Percentiles rank a stretch among this genome's conserved stretches.
Conservation (phyloP, 192 early-diverging fungal species). For the Phycomyces nitens region DNA sequence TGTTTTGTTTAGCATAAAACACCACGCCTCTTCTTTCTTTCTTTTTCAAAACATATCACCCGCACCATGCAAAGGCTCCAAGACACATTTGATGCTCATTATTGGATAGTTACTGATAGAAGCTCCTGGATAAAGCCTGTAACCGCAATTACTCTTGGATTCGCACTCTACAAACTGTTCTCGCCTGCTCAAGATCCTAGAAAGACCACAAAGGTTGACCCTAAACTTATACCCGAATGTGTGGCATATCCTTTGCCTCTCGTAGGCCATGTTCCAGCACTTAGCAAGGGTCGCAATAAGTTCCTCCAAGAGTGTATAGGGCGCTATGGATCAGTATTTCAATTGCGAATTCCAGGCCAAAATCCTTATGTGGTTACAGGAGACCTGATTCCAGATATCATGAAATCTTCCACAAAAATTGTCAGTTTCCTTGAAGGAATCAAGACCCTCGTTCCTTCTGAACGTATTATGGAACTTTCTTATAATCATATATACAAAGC, state of each 20-base stretch:
- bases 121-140: no score
- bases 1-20: no score
- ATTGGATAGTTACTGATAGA: no score
- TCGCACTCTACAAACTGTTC: no score
- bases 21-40: no score
- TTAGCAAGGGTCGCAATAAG: constrained; percentile 5
- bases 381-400: constrained; percentile 8
- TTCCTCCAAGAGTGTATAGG: constrained; percentile 16
- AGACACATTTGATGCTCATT: no score
- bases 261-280: constrained; percentile 16
- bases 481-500: constrained; percentile 18
- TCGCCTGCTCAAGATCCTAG: no score
- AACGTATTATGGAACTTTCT: neutral
- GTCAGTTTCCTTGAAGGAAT: constrained; percentile 21
- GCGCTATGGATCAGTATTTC: constrained; percentile 14
- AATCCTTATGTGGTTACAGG: constrained; percentile 12
- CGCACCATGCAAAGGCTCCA: no score
- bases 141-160: no score
- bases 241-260: constrained; percentile 11
- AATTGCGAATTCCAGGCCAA: constrained; percentile 13
- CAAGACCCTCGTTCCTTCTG: constrained; percentile 11
- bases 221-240: neutral
- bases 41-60: no score
- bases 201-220: neutral
- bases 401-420: constrained; percentile 2